These are phyloP conservation scores for Boletellus ananas DNA, from an alignment of 768 basidiomycete genomes.

Conservation along the genomic window DNA sequence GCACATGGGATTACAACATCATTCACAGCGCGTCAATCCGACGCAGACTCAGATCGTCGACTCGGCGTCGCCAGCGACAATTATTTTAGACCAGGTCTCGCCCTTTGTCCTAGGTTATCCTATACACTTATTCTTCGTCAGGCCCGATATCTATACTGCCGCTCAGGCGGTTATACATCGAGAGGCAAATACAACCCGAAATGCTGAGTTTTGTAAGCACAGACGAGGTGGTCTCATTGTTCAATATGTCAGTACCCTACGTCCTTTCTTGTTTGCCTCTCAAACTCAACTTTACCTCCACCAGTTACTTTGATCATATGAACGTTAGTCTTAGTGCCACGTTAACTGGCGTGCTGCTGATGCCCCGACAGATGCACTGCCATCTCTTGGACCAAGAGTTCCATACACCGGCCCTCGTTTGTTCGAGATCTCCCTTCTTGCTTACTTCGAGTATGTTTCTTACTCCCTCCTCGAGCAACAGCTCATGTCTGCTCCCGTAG, in stretches of 20 bases:
- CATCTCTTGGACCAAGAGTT: conserved; percentile 82
- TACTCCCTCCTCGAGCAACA: neutral
- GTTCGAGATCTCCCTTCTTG: conserved; percentile 91
- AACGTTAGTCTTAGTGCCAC: conserved; percentile 45
- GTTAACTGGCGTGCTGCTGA: conserved; percentile 5
- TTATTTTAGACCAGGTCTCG: conserved; percentile 87
- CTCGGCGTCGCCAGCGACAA: conserved; percentile 81
- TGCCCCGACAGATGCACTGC: conserved; percentile 58
- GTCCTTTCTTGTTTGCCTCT: neutral
- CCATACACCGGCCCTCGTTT: conserved; percentile 92
- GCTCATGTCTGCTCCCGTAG: conserved; percentile 37
- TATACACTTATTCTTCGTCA: conserved; percentile 25
- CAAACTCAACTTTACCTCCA: conserved; percentile 6
- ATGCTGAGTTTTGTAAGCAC: conserved; percentile 86
- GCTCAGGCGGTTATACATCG: conserved; percentile 76
- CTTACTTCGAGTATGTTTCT: conserved; percentile 77
- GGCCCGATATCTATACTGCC: conserved; percentile 89
- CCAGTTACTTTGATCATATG: conserved; percentile 72
- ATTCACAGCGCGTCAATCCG: conserved; percentile 36
- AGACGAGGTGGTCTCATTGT: conserved; percentile 88
- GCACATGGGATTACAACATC: conserved; percentile 47
- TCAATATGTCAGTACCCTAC: conserved; percentile 70
- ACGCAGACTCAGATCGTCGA: conserved; percentile 41
- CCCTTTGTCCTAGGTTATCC: neutral
- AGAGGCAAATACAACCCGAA: conserved; percentile 88